Evolutionary conservation across 148 eudicot genomes (phyloP), one percentile per base, ranked within the genome.

Genomic region (Chenopodium quinoa): DNA sequence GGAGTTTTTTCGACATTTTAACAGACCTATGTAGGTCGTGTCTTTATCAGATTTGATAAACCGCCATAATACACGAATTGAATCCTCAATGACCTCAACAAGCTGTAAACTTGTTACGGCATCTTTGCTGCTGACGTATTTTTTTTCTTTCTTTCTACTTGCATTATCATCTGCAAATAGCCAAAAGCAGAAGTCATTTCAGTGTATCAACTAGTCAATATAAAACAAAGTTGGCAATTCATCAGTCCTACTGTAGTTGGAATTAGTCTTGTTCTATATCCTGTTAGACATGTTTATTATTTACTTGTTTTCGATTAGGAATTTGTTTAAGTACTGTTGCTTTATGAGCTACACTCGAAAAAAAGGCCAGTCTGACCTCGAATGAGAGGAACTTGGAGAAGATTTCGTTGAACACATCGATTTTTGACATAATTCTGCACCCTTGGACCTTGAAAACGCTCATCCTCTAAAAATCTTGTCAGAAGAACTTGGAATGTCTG

Each of bases 401-500:
- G 92, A 80, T 89, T 89, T 0, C 94, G 93, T 80, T 84, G 83
- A 32, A 87, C 83, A 63, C 97, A 94, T 2, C 98, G 93, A 78
- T 71, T 89, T 82, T 90, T 92, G 73, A 88, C 94, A 83, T 86
- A 96, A 77, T 84, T 87, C 62, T 89, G 94, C 27, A 94, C 88
- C 73, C 98, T 90, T 7, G 95, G 95, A n/a, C 94, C 94, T 81
- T 91, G 93, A 79, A 90, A 94, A 19, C 85, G 87, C 78, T 94
- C 99, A 40, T 96, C 95, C 83, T 96, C 99, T 0, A 91, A 58
- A 63, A 93, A 96, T 78, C 99, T 86, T 32, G 91, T 93, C 77
- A 92, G 48, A 9, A 96, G 91, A 77, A 96, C 99, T 75, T 96
- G 99, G 87, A 94, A 96, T 86, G 91, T 94, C 85, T 96, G 99